Percentiles rank a stretch among this genome's conserved stretches.
Evolutionary conservation across 345 rosid genomes (phyloP).

Genomic region (Noccaea caerulescens): DNA sequence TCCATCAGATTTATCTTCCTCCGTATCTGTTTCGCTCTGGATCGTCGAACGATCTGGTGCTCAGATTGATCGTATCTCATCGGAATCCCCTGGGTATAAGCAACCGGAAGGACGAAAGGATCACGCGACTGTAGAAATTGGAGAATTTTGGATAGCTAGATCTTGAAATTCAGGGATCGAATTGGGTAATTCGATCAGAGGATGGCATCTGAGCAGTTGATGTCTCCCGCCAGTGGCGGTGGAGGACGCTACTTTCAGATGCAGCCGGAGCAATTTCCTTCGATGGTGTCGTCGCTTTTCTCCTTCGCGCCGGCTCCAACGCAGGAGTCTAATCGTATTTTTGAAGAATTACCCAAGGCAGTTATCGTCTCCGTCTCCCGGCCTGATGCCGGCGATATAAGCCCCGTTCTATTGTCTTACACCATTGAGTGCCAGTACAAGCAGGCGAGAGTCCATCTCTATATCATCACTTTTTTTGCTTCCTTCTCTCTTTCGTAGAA

Average conservation of each 20-base stretch:
- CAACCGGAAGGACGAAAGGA: neutral
- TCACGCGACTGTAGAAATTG: neutral
- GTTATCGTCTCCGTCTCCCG: constrained; percentile 76
- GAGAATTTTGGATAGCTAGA: neutral
- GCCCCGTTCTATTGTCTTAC: constrained; percentile 81
- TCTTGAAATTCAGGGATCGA: constrained; percentile 24
- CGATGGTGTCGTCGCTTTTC: constrained; percentile 58
- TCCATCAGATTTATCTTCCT: constrained; percentile 30
- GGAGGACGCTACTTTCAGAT: constrained; percentile 73
- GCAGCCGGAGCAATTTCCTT: constrained; percentile 65
- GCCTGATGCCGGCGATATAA: constrained; percentile 89
- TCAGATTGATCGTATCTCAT: constrained; percentile 15
- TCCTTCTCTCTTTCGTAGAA: neutral
- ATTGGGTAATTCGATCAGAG: constrained; percentile 10
- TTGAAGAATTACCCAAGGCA: constrained; percentile 87
- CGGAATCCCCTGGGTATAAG: constrained; percentile 4
- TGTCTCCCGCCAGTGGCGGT: constrained; percentile 50
- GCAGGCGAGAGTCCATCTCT: constrained; percentile 58
- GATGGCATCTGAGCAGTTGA: constrained; percentile 84
- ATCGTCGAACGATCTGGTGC: constrained; percentile 27
- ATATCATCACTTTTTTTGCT: neutral
- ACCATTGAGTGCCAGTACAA: constrained; percentile 85
- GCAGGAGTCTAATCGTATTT: constrained; percentile 66
- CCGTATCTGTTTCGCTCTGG: constrained; percentile 2
- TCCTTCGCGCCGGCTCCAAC: constrained; percentile 57